These are phyloP conservation scores for Anisodus acutangulus DNA, from an alignment of 257 asterid species.

Conservation along the genomic window DNA sequence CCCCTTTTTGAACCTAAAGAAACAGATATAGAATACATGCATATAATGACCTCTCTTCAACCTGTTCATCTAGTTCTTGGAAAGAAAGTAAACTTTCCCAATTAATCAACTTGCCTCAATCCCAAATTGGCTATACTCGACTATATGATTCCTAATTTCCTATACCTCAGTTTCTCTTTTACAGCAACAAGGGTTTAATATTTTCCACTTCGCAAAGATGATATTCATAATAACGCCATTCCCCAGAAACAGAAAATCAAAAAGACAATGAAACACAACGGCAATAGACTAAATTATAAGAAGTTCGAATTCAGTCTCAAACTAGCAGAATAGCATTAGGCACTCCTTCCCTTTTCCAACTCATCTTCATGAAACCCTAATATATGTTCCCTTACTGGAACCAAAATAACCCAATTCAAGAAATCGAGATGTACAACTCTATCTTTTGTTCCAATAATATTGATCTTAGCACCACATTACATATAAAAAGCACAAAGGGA, in stretches of 20 bases:
- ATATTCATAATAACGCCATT: constrained; percentile 13
- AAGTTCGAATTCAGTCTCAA: background rate
- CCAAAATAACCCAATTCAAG: background rate
- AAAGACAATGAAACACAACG: background rate
- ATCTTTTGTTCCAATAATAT: constrained; percentile 8
- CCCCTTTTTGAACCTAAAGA: background rate
- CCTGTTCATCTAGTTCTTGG: background rate
- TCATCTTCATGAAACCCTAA: constrained; percentile 25
- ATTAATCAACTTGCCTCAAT: constrained; percentile 6
- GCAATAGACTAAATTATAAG: background rate
- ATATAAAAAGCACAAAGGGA: background rate
- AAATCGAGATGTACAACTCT: background rate
- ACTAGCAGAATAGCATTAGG: constrained; percentile 8
- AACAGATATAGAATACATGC: constrained; percentile 1
- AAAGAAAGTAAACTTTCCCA: background rate
- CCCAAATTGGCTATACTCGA: background rate
- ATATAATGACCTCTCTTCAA: background rate
- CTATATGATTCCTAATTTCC: background rate
- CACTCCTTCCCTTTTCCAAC: background rate
- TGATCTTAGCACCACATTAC: constrained; percentile 26
- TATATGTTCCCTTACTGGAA: background rate
- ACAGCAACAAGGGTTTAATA: constrained; percentile 5
- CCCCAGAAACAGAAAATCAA: background rate
- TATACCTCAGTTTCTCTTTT: background rate
- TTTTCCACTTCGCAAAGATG: constrained; percentile 20